Evolutionary conservation across 306 rosid species (phyloP).

Genomic region (Neltuma alba): DNA sequence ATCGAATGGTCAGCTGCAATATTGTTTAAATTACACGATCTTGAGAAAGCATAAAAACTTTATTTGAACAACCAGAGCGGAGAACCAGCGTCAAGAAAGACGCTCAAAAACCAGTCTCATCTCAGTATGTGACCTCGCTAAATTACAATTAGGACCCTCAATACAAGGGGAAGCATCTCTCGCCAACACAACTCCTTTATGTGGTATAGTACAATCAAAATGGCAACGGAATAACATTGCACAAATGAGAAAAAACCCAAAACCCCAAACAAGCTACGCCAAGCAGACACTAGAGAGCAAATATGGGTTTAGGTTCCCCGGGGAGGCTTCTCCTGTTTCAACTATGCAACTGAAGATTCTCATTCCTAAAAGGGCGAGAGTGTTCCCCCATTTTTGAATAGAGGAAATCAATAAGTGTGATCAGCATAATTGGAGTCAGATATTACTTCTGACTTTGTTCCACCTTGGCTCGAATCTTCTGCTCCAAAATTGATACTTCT

Average conservation of each 20-base stretch:
- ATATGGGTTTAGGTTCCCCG: conserved; percentile 47
- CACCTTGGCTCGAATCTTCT: conserved; percentile 94
- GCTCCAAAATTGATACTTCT: conserved; percentile 85
- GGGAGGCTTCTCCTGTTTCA: conserved; percentile 37
- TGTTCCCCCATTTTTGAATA: conserved; percentile 52
- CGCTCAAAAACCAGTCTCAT: conserved; percentile 21
- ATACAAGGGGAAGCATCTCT: conserved; percentile 28
- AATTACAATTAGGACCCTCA: conserved; percentile 42
- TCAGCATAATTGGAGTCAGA: conserved; percentile 37
- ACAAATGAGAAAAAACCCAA: conserved; percentile 38
- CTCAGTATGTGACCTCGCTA: conserved; percentile 31
- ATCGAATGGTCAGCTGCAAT: neutral
- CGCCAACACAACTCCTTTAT: conserved; percentile 40
- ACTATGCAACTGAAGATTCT: conserved; percentile 42
- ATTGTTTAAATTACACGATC: neutral
- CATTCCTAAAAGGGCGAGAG: conserved; percentile 46
- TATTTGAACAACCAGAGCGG: conserved; percentile 6
- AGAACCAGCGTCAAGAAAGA: neutral
- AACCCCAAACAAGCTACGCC: conserved; percentile 39
- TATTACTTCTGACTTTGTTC: conserved; percentile 81
- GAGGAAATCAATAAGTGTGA: conserved; percentile 48
- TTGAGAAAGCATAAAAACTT: neutral
- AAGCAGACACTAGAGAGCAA: conserved; percentile 33
- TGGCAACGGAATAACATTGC: conserved; percentile 35
- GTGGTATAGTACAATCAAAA: conserved; percentile 42